Percentiles rank a stretch among this genome's conserved stretches.
phyloP scores from a whole-genome alignment of 495 filamentous ascomycete species.

The Saxophila tyrrhenica region DNA sequence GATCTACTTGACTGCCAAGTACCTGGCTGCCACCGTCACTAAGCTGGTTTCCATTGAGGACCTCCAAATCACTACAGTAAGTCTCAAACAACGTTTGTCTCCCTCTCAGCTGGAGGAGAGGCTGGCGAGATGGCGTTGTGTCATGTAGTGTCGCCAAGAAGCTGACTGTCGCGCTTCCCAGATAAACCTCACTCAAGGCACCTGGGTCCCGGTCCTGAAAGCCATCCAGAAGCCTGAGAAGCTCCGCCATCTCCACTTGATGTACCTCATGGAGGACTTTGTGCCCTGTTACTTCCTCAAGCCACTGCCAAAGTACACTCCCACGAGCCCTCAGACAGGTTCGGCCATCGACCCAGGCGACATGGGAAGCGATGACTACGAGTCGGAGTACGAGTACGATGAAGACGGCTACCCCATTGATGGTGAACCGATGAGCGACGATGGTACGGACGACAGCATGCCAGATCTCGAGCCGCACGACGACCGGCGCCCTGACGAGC shows the following conservation, averaged over 20 bases:
- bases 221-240: conserved; percentile 2
- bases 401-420: no score
- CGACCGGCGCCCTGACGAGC: no score
- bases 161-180: background rate
- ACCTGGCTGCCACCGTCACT: background rate
- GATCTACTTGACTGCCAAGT: background rate
- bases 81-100: conserved; percentile 6
- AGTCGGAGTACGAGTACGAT: background rate
- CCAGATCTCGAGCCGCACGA: background rate
- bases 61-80: conserved; percentile 1
- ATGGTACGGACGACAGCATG: background rate
- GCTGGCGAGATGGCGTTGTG: no score
- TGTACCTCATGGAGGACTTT: conserved; percentile 2
- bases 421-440: background rate
- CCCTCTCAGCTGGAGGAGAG: no score
- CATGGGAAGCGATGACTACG: background rate
- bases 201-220: conserved; percentile 9
- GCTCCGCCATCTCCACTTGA: conserved; percentile 12
- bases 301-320: no score
- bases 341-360: background rate
- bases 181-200: conserved; percentile 8
- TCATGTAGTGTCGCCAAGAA: no score
- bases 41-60: conserved; percentile 1
- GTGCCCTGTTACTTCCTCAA: conserved; percentile 10
- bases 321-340: no score